Conservation (phyloP, 2,329 filamentous ascomycete species). For the Boeremia lycopersici region DNA sequence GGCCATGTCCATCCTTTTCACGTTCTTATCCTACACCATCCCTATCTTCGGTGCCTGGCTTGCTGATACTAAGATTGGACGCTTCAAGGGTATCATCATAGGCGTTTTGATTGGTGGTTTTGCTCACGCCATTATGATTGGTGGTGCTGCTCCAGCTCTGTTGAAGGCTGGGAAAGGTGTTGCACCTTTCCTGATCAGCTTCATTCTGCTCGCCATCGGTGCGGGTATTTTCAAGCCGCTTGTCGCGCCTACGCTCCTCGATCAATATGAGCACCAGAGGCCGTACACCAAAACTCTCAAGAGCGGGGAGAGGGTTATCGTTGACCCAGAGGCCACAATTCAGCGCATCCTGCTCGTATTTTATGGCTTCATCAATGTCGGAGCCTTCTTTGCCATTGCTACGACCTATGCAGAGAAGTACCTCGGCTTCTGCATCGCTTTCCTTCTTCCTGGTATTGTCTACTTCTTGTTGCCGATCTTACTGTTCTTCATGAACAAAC, state of each 20-base stretch:
- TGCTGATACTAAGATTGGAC: conserved; percentile 52
- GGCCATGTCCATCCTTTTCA: conserved; percentile 61
- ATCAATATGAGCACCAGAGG: conserved; percentile 53
- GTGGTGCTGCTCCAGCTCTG: conserved; percentile 50
- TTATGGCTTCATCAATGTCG: conserved; percentile 29
- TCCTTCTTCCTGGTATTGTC: conserved; percentile 44
- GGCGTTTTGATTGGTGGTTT: conserved; percentile 50
- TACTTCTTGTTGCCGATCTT: conserved; percentile 36
- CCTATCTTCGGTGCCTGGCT: conserved; percentile 57
- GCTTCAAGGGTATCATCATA: conserved; percentile 46
- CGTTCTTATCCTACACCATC: conserved; percentile 62
- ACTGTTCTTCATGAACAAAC: conserved; percentile 42
- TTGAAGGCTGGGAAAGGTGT: conserved; percentile 45
- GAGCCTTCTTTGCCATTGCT: conserved; percentile 16
- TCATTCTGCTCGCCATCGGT: conserved; percentile 39
- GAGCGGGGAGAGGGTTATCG: conserved; percentile 35
- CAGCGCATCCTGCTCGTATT: conserved; percentile 47
- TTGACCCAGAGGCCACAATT: conserved; percentile 55
- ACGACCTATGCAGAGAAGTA: conserved; percentile 50
- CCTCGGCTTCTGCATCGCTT: conserved; percentile 50
- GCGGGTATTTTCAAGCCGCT: conserved; percentile 49
- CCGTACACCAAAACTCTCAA: conserved; percentile 52
- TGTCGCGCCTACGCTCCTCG: conserved; percentile 52
- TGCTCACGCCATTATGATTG: conserved; percentile 42
- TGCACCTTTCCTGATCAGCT: conserved; percentile 49